Conservation (phyloP, 768 basidiomycete genomes). For the Leccinum obscurum region DNA sequence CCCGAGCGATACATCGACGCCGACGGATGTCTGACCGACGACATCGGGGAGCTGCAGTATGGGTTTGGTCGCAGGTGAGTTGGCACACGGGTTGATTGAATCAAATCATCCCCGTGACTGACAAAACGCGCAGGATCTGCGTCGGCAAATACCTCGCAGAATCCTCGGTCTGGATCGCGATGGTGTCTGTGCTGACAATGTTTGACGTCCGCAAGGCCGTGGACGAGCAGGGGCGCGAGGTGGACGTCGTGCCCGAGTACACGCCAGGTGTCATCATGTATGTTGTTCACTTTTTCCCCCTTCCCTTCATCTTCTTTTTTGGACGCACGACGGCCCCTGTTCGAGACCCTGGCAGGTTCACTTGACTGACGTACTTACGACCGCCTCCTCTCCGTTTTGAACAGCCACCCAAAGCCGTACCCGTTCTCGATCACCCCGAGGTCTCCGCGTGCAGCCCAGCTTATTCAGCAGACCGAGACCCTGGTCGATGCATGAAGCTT, state of each 20-base stretch:
- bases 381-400: background rate
- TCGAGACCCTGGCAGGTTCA: conserved; percentile 28
- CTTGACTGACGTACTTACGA: background rate
- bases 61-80: conserved; percentile 27
- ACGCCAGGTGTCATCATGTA: conserved; percentile 36
- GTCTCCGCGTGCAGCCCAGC: conserved; percentile 9
- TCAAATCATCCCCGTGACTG: background rate
- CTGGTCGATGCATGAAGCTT: background rate
- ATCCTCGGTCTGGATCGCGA: conserved; percentile 27
- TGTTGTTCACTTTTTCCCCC: no score
- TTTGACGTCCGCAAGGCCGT: conserved; percentile 33
- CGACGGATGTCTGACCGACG: conserved; percentile 19
- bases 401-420: conserved; percentile 20
- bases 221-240: conserved; percentile 14
- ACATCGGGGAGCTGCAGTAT: conserved; percentile 19
- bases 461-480: conserved; percentile 17
- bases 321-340: no score
- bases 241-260: conserved; percentile 28
- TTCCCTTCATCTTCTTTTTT: no score
- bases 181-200: conserved; percentile 25
- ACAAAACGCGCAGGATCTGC: conserved; percentile 19
- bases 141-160: conserved; percentile 30
- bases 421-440: conserved; percentile 23
- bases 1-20: conserved; percentile 21
- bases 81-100: background rate